Conservation (phyloP, 306 rosid genomes). For the Sindora glabra region DNA sequence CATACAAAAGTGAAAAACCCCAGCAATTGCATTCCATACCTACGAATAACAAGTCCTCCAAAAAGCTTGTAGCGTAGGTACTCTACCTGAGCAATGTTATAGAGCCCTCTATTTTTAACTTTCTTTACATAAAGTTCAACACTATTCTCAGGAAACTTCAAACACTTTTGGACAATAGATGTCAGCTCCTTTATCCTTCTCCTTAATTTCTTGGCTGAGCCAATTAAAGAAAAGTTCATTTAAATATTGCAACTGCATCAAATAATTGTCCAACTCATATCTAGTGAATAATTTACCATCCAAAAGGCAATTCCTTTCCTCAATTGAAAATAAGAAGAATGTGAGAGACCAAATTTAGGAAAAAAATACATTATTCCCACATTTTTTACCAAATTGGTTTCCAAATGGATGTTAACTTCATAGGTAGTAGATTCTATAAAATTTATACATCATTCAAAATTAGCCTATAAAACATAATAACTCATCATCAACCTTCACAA, state of each 20-base stretch:
- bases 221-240: not conserved
- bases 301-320: not conserved
- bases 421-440: no score
- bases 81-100: slow-evolving; percentile 63
- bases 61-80: slow-evolving; percentile 66
- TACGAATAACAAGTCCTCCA: slow-evolving; percentile 66
- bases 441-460: not conserved
- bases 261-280: not conserved
- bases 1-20: not conserved
- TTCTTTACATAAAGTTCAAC: slow-evolving; percentile 82
- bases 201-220: slow-evolving; percentile 53
- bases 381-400: no score
- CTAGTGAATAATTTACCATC: not conserved
- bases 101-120: slow-evolving; percentile 65
- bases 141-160: slow-evolving; percentile 64
- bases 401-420: not conserved
- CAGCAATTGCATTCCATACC: slow-evolving; percentile 14
- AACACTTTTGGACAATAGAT: slow-evolving; percentile 66
- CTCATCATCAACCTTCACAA: not conserved
- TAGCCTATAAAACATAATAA: not conserved
- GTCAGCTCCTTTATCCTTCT: slow-evolving; percentile 69
- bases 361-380: not conserved
- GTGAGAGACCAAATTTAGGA: not conserved
- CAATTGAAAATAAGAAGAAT: not conserved
- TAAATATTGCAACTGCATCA: not conserved